Evolutionary conservation across 306 rosid species (phyloP).

Genomic region (Gynostemma pentaphyllum): DNA sequence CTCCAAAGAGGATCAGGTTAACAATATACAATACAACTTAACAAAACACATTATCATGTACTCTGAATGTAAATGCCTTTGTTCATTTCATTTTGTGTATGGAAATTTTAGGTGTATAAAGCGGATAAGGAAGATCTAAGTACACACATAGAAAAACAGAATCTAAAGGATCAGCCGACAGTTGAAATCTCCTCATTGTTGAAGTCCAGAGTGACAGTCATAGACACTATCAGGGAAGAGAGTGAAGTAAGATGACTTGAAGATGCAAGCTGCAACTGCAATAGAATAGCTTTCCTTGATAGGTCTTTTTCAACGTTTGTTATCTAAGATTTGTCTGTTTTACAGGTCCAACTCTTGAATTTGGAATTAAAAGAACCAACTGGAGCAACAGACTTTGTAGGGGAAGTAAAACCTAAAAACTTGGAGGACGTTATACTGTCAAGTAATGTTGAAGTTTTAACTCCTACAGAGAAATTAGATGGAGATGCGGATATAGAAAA

Average conservation of each 20-base stretch:
- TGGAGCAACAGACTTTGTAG: slow-evolving; percentile 5
- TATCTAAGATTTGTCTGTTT: background rate
- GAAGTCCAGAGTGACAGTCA: too few species aligned
- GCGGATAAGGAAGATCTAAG: slow-evolving; percentile 2
- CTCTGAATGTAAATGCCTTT: background rate
- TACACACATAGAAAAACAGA: background rate
- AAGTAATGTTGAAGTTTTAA: background rate
- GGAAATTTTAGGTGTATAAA: slow-evolving; percentile 3
- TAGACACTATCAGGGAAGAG: too few species aligned
- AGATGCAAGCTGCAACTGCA: too few species aligned
- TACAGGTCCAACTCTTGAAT: slow-evolving; percentile 15
- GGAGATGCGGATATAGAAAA: slow-evolving; percentile 7
- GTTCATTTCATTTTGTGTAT: background rate
- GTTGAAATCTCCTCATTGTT: slow-evolving; percentile 10
- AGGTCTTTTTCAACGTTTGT: background rate
- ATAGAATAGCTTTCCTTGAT: background rate
- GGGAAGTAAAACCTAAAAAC: slow-evolving; percentile 5
- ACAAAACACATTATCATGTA: background rate
- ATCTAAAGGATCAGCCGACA: slow-evolving; percentile 10
- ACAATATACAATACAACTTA: too few species aligned
- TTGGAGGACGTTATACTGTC: slow-evolving; percentile 11
- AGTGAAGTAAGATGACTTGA: too few species aligned
- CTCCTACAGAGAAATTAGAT: background rate
- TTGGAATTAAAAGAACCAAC: slow-evolving; percentile 13
- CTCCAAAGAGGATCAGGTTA: slow-evolving; percentile 16